Evolutionary conservation across 2,329 filamentous ascomycete genomes (phyloP), one percentile per base, ranked within the genome.

Genomic region (Pseudogymnoascus sp.): DNA sequence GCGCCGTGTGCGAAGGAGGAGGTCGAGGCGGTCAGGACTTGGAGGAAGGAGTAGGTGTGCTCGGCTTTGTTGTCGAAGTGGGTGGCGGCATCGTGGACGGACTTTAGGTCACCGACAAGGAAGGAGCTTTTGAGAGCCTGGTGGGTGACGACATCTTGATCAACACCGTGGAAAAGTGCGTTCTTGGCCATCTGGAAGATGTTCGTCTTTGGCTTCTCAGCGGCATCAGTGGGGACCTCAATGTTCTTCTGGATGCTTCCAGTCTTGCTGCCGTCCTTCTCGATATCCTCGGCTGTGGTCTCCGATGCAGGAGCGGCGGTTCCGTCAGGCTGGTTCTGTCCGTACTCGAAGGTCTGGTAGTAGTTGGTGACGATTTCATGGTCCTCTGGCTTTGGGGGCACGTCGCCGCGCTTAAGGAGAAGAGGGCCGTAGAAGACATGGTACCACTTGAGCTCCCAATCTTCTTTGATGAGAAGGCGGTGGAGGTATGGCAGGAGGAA

Each of bases 11-110:
- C 31, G 8, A 33, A 33, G 31, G 31, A 33, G 31, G 31, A 6
- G 31, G 31, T 33, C 2, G 8, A 33, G 31, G 31, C 31, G 31
- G 31, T 33, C 8, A 33, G 31, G 10, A 33, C 31, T 33, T 33
- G 31, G 8, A 33, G 31, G 31, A 33, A 33, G 31, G 31, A 33
- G 31, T 33, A 33, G 82, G 81, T 78, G 74, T 82, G 83, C 72
- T 87, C 84, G 66, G 81, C 77, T 65, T 81, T 80, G 73, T 88
- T 87, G 68, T 85, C 80, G 72, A 81, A 88, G 70, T 86, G 83
- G 29, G 78, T 73, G 2, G 82, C 83, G 29, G 77, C 78, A 14
- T 81, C 81, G 69, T 87, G 82, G 62, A 83, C 77, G 62, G 79
- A 79, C 29, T 81, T 78, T 2, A 85, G 71, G 63, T 85, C 78